Percentiles rank a stretch among this genome's conserved stretches.
phyloP scores from a whole-genome alignment of 2,329 filamentous ascomycete species.

The Verticillium dahliae region DNA sequence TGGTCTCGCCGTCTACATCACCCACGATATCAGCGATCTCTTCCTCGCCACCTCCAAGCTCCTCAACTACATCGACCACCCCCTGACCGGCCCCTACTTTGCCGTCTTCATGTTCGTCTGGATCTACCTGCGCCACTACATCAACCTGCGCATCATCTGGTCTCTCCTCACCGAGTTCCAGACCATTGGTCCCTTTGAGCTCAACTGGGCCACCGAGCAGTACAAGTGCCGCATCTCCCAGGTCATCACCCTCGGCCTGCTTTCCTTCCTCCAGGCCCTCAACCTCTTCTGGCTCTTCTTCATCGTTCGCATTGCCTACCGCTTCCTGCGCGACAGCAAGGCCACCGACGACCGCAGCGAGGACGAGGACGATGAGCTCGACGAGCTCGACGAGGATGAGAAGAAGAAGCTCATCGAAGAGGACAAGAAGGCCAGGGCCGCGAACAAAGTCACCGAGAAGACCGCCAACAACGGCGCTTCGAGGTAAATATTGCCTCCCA shows the following conservation, averaged over 20 bases:
- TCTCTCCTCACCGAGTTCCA: constrained; percentile 70
- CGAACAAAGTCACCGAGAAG: background rate
- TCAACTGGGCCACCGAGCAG: constrained; percentile 70
- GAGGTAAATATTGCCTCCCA: background rate
- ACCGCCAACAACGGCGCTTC: background rate
- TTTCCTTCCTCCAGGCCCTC: constrained; percentile 63
- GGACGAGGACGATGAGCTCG: constrained; percentile 53
- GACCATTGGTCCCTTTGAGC: constrained; percentile 66
- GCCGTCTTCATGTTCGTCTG: constrained; percentile 73
- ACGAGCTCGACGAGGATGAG: constrained; percentile 16
- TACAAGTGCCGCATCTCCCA: constrained; percentile 71
- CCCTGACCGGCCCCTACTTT: constrained; percentile 78
- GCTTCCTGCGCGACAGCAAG: constrained; percentile 56
- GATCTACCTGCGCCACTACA: constrained; percentile 84
- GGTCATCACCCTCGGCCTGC: constrained; percentile 57
- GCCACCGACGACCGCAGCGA: constrained; percentile 69
- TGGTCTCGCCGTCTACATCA: constrained; percentile 87
- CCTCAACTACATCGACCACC: constrained; percentile 81
- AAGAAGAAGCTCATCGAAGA: constrained; percentile 12
- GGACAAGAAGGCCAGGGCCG: background rate
- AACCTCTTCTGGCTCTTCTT: constrained; percentile 80
- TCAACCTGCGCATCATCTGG: constrained; percentile 71
- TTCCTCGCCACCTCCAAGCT: constrained; percentile 91
- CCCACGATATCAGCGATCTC: constrained; percentile 91
- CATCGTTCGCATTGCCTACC: constrained; percentile 68